A percentile compares a stretch with the other conserved stretches of the same genome.
Evolutionary conservation across 2,329 filamentous ascomycete genomes (phyloP).

Genomic region (Cladophialophora psammophila): DNA sequence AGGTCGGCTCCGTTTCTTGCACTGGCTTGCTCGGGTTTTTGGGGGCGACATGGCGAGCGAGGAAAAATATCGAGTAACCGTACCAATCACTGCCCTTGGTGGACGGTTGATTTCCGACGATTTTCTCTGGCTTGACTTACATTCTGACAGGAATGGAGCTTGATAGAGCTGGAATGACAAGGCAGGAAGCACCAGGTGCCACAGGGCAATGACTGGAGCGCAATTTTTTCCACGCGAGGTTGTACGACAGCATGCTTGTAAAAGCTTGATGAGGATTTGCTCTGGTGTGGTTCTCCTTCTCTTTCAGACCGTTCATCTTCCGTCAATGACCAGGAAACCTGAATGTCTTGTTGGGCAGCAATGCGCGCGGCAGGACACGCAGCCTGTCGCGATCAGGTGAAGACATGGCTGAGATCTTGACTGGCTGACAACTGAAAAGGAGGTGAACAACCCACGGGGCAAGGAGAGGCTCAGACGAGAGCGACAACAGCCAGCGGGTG

Average conservation of each 20-base stretch:
- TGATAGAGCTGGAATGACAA: slow-evolving; percentile 1
- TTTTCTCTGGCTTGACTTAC: not conserved
- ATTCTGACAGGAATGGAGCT: not conserved
- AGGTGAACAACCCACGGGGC: not conserved
- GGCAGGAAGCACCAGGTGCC: not conserved
- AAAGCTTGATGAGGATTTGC: slow-evolving; percentile 3
- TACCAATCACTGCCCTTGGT: not conserved
- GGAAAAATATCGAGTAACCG: not conserved
- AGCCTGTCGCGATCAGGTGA: slow-evolving; percentile 5
- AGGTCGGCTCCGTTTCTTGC: not conserved
- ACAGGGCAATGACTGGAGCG: not conserved
- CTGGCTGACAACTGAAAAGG: not conserved
- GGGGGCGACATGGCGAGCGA: not conserved
- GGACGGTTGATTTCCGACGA: not conserved
- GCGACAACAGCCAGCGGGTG: not conserved
- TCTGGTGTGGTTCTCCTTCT: not conserved
- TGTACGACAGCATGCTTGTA: not conserved
- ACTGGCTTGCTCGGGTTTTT: not conserved
- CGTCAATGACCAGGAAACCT: not conserved
- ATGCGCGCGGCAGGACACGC: not conserved
- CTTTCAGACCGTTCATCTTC: not conserved
- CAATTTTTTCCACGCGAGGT: not conserved
- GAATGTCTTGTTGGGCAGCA: slow-evolving; percentile 12
- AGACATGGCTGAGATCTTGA: not conserved
- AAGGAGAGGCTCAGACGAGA: not conserved